Evolutionary conservation across 352 stramenopile genomes (phyloP), one percentile per base, ranked within the genome.

Genomic region (Poterioochromonas sp.): DNA sequence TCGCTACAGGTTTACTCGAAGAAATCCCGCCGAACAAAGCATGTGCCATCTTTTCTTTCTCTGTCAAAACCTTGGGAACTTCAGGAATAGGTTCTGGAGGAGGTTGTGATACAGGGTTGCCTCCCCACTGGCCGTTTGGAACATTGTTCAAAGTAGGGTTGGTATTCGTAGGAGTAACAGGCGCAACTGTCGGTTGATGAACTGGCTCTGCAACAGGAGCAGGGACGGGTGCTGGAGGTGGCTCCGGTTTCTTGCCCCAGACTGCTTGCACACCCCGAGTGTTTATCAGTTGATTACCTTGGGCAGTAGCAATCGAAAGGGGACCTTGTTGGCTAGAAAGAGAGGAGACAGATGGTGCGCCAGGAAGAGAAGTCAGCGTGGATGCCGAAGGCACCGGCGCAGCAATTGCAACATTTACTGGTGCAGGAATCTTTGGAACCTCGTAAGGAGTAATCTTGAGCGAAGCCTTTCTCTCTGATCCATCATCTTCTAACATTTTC

Each of bases 11-110:
- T 37, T 18, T 20, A 20, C 37, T 41, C 12, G 18, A 39, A 29
- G 39, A 77, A 63, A 98, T 94, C 39, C 95, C 95, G 49, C 95
- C 94, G 84, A 99, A 99, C 65, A 98, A 89, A 11, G 92, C 93
- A 18, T 92, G 95, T 51, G 95, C 94, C 86, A 97, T 90, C 79
- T 85, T 82, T 83, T 94, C 88, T 79, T 91, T 91, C 76, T 93
- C 85, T 15, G 87, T 77, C 73, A 89, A 83, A 74, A 90, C 87
- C 34, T 80, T 82, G 32, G 87, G 86, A 79, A 90, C 91, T 22
- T 92, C 88, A 69, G 76, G 65, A 22, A 8, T 15, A 29, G 87
- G 86, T 2, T 43, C 49, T 12, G 76, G 76, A n/a, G 81, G 34
- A 0, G 73, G 29, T n/a, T 62, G 65, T 44, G 65, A 20, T 29